Base-by-base conservation (phyloP, 805 yeast species). In the Teunomyces barrocoloradensis region DNA sequence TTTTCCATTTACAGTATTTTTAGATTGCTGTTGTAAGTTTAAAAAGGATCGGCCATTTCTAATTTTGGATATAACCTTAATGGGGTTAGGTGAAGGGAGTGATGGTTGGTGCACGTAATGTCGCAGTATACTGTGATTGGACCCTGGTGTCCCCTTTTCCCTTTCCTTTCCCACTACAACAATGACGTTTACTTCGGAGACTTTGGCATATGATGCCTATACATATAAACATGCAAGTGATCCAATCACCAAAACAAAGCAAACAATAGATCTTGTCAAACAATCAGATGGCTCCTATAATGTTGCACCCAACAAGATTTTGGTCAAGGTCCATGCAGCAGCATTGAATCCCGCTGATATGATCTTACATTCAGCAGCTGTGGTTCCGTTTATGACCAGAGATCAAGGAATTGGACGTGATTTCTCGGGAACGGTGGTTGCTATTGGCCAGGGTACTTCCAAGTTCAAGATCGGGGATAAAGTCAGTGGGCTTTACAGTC, bases 271-370 rank as follows among this genome's bases (percentile, higher is more conserved):
- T 10, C 47, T 56, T 28, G 48, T 30, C 23, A 41, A 46, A 32
- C 50, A 51, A 40, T 23, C 27, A 1, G 48, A 53, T 46, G 60
- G 59, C 11, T 46, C 46, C 9, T 58, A 45, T 34, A 49, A 42
- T 20, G 59, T 56, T 2, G 45, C 47, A 11, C 29, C 49, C 15
- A 43, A 56, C 42, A 46, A 59, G 18, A 54, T 66, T 15, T 55
- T 69, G 45, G 59, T 69, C 20, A 69, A 69, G 49, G 58, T 68
- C 21, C 61, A 59, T 32, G 48, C 63, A 10, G 68, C 65, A 4
- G 62, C 71, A 1, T 60, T 69, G 46, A 69, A 69, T 46, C 73
- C 73, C 2, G 57, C 66, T 12, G 74, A 69, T 44, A 20, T 58
- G 17, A 37, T 62, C 15, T 32, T 67, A 44, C 54, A 63, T 34